Conservation (phyloP, 2,329 filamentous ascomycete genomes). For the Aspergillus alliaceus region DNA sequence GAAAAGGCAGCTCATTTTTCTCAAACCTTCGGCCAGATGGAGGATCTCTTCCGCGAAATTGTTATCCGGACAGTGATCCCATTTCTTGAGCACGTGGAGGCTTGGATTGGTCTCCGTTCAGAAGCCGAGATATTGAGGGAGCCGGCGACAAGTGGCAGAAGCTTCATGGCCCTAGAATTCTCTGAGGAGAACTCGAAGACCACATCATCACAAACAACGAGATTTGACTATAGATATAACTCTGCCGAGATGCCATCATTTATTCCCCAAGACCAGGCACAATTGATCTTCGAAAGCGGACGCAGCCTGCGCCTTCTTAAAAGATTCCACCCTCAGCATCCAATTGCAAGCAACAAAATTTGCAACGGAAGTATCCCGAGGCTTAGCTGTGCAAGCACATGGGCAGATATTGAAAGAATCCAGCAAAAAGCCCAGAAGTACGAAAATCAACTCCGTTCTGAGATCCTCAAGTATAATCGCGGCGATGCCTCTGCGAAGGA, state of each 20-base stretch:
- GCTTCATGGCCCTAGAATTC: slow-evolving; percentile 62
- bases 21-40: slow-evolving; percentile 61
- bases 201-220: slow-evolving; percentile 59
- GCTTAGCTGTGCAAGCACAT: slow-evolving; percentile 69
- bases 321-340: slow-evolving; percentile 69
- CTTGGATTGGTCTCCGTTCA: slow-evolving; percentile 71
- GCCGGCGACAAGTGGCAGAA: slow-evolving; percentile 53
- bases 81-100: slow-evolving; percentile 67
- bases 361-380: slow-evolving; percentile 53
- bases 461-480: slow-evolving; percentile 40
- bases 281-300: slow-evolving; percentile 75
- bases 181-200: slow-evolving; percentile 62
- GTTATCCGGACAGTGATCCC: slow-evolving; percentile 63
- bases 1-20: slow-evolving; percentile 63
- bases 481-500: slow-evolving; percentile 26
- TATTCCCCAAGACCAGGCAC: slow-evolving; percentile 67
- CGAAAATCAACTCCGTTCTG: slow-evolving; percentile 35
- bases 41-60: slow-evolving; percentile 66
- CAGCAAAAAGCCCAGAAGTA: slow-evolving; percentile 57
- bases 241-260: slow-evolving; percentile 67
- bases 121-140: slow-evolving; percentile 55
- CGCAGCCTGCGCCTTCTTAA: slow-evolving; percentile 73
- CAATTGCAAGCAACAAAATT: slow-evolving; percentile 58
- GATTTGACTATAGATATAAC: slow-evolving; percentile 57
- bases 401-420: slow-evolving; percentile 66